phyloP scores from a whole-genome alignment of 441 rosid genomes.

The Kokia cookei region DNA sequence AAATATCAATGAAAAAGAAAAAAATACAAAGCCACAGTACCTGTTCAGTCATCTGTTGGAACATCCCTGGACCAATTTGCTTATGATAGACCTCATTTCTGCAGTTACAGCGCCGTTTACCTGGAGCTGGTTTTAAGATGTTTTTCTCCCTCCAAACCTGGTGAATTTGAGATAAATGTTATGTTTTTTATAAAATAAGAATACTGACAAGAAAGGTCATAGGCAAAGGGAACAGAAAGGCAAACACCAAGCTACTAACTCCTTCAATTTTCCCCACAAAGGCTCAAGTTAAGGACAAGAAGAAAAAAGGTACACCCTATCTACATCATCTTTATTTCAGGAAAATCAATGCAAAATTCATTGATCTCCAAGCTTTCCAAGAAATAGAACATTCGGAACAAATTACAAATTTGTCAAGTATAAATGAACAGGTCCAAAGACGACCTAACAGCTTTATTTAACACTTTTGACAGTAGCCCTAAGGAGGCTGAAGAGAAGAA shows the following conservation, averaged over 20 bases:
- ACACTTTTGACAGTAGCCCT: neutral
- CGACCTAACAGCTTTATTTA: neutral
- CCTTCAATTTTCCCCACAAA: neutral
- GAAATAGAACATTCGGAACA: neutral
- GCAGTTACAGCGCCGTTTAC: constrained; percentile 91
- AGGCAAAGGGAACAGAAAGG: neutral
- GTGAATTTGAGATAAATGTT: neutral
- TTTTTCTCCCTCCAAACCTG: constrained; percentile 99
- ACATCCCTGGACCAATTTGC: constrained; percentile 99
- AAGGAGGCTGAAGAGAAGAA: neutral
- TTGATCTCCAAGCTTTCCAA: neutral
- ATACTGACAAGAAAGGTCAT: neutral
- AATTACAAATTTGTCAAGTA: neutral
- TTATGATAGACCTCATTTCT: constrained; percentile 96
- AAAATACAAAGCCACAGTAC: constrained; percentile 20
- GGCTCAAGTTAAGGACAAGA: neutral
- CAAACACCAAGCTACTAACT: neutral
- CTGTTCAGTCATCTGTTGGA: constrained; percentile 99
- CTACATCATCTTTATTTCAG: neutral
- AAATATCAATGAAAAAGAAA: neutral
- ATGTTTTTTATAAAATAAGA: neutral
- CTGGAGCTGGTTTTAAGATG: constrained; percentile 85
- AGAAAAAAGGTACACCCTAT: neutral
- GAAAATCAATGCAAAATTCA: neutral
- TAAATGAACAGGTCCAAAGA: neutral